These are phyloP conservation scores for Fusarium hainanense DNA, from an alignment of 2,329 filamentous ascomycete genomes.

Conservation along the genomic window DNA sequence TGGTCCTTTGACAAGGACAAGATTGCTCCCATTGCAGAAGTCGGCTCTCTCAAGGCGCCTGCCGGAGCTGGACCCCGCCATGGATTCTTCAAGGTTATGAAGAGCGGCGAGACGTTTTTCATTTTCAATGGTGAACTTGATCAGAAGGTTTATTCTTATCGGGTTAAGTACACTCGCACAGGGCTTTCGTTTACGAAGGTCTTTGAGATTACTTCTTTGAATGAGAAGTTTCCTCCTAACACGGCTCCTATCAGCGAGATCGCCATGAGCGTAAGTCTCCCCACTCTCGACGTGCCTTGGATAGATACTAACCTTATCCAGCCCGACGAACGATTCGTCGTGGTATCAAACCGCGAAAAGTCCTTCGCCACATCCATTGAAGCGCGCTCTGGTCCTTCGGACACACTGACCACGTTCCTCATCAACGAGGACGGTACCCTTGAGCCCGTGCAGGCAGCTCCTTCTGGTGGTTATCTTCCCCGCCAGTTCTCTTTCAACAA, in stretches of 20 bases:
- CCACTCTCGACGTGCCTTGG: too few species aligned
- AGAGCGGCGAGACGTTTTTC: conserved; percentile 39
- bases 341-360: conserved; percentile 41
- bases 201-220: conserved; percentile 37
- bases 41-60: conserved; percentile 22
- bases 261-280: conserved; percentile 34
- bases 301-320: background rate
- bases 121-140: conserved; percentile 42
- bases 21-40: conserved; percentile 35
- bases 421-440: conserved; percentile 37
- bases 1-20: conserved; percentile 39
- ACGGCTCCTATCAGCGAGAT: conserved; percentile 42
- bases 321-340: conserved; percentile 39
- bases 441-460: conserved; percentile 33
- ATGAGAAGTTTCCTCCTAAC: conserved; percentile 29
- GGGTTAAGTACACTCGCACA: conserved; percentile 28
- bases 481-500: conserved; percentile 45
- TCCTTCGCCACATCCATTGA: conserved; percentile 38
- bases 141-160: conserved; percentile 43
- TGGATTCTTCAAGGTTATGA: conserved; percentile 38
- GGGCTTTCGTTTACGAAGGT: conserved; percentile 38
- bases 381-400: conserved; percentile 27
- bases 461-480: conserved; percentile 37
- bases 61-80: conserved; percentile 38
- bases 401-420: conserved; percentile 38